Base-by-base conservation (phyloP, 208 protist species). In the Acanthamoeba healyi region DNA sequence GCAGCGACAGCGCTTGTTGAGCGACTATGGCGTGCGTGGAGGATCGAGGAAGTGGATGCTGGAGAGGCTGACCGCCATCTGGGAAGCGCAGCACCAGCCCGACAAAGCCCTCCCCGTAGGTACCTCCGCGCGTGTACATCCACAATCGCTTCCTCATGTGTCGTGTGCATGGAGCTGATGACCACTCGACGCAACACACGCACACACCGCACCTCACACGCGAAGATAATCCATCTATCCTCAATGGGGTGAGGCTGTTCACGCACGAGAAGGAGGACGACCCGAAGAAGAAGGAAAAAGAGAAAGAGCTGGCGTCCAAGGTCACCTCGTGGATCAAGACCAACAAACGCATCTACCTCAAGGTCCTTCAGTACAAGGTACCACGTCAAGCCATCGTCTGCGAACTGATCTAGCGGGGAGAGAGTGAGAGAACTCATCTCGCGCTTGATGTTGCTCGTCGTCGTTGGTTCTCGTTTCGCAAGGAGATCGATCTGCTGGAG, bases 11-110 rank as follows among this genome's bases (percentile, higher is more conserved):
- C 29, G 34, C 10, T 38, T 77, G 67, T 40, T 77, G 67, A 26
- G 34, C 29, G 32, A 42, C 17, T 77, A 34, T 12, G 67, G 67
- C 14, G 67, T 77, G 38, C 67, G 67, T 5, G 67, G 34, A 10
- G 67, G 67, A 38, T 77, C 67, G 38, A n/a, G 67, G 32, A 77
- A 77, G 67, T 77, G 67, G 67, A 77, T 77, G 67, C 15, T 77
- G 19, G 67, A 77, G 38, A 34, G 38, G 34, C 67, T 77, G 12
- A 44, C 67, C 9, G 67, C 14, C 34, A 77, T 77, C 14, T 77
- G 67, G 67, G 67, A 77, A 24, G 67, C 67, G 12, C 38, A 24
- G 32, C 67, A 77, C 38, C 32, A 77, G 10, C 67, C 34, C 67
- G 38, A 19, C 12, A 77, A 77, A 29, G 67, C 67, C 12, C 67